These are phyloP conservation scores for Lodderomyces parapsilosis DNA, from an alignment of 1,139 yeast genomes.

Conservation along the genomic window DNA sequence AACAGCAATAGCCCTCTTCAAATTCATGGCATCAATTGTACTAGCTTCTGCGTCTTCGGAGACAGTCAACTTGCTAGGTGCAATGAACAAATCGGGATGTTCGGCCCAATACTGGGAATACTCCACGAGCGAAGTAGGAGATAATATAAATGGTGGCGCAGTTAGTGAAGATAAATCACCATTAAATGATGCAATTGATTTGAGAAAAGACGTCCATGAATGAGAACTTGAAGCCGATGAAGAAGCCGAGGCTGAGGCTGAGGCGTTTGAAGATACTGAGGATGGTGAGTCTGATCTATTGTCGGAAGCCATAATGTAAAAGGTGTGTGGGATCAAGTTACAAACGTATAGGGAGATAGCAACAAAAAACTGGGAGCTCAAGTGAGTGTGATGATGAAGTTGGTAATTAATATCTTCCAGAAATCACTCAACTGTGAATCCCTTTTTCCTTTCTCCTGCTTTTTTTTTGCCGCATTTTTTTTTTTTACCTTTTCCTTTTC, in stretches of 20 bases:
- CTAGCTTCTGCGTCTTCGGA: slow-evolving; percentile 30
- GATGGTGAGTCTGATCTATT: not conserved
- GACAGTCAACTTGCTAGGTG: slow-evolving; percentile 53
- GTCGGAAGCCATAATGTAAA: slow-evolving; percentile 3
- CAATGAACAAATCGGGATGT: slow-evolving; percentile 79
- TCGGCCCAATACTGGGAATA: slow-evolving; percentile 94
- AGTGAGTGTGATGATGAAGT: too few species aligned
- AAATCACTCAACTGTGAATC: not conserved
- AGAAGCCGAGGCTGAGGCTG: slow-evolving; percentile 3
- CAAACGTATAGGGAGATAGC: too few species aligned
- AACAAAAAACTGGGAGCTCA: too few species aligned
- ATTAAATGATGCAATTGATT: slow-evolving; percentile 88
- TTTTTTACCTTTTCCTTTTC: not conserved
- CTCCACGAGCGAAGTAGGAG: slow-evolving; percentile 86
- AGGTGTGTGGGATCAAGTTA: not conserved
- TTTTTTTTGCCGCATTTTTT: not conserved
- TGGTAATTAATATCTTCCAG: too few species aligned
- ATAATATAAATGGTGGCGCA: slow-evolving; percentile 96
- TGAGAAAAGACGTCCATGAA: slow-evolving; percentile 84
- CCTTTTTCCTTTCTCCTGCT: too few species aligned
- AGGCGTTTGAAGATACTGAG: slow-evolving; percentile 3
- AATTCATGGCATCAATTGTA: slow-evolving; percentile 51
- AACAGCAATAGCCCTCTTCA: slow-evolving; percentile 72
- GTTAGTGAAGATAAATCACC: slow-evolving; percentile 93
- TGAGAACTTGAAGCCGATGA: slow-evolving; percentile 29